Evolutionary conservation across 2,329 filamentous ascomycete genomes (phyloP).

Genomic region (Fusarium sp.): DNA sequence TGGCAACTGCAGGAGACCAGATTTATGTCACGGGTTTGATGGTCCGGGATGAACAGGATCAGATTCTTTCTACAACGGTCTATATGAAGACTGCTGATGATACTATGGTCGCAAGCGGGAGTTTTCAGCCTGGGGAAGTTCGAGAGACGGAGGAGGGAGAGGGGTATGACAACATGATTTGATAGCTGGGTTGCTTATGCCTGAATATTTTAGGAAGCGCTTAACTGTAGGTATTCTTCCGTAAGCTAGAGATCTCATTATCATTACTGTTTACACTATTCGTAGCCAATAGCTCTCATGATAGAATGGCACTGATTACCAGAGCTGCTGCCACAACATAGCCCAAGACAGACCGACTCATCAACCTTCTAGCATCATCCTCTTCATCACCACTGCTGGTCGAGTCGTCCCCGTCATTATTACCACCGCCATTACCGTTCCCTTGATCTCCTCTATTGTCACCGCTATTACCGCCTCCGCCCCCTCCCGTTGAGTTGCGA

Average conservation of each 20-base stretch:
- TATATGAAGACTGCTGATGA: too few relatives aligned
- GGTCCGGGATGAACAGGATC: too few relatives aligned
- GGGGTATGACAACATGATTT: neutral
- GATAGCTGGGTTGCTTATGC: neutral
- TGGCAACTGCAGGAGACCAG: neutral
- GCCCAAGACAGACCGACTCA: constrained; percentile 7
- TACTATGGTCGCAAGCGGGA: too few relatives aligned
- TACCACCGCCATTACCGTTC: neutral
- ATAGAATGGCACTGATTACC: neutral
- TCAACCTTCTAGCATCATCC: constrained; percentile 10
- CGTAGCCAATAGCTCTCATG: neutral
- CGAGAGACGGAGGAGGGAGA: neutral
- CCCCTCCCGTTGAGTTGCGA: neutral
- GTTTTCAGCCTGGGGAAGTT: neutral
- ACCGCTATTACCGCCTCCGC: neutral
- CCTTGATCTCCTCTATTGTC: neutral
- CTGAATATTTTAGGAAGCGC: neutral
- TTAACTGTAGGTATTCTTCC: neutral
- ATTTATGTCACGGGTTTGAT: neutral
- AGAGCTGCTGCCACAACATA: constrained; percentile 24
- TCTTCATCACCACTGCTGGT: constrained; percentile 26
- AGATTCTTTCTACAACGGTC: too few relatives aligned
- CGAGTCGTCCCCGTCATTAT: neutral
- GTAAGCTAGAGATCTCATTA: neutral
- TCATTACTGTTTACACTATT: neutral